Evolutionary conservation across 495 filamentous ascomycete species (phyloP).

Genomic region (Chaetomium cochliodes): DNA sequence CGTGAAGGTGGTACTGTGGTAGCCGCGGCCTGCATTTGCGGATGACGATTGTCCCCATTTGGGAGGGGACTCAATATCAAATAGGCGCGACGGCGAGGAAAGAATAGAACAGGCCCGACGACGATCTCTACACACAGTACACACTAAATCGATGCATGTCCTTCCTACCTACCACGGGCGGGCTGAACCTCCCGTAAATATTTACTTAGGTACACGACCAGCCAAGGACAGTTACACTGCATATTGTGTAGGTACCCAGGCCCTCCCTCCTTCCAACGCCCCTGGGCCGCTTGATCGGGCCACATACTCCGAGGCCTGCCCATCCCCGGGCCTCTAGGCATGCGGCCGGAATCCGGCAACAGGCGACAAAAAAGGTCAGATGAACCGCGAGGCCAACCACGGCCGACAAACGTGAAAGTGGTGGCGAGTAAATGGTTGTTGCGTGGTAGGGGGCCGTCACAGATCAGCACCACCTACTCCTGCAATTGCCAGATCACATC

Average conservation of each 20-base stretch:
- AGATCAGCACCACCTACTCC: not conserved
- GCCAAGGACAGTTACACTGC: not conserved
- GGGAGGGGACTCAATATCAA: not conserved
- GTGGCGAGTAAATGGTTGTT: not conserved
- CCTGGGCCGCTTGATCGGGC: not conserved
- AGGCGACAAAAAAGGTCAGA: not conserved
- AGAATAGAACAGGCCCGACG: constrained; percentile 4
- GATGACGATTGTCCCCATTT: not conserved
- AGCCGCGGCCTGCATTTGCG: not conserved
- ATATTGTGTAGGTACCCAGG: not conserved
- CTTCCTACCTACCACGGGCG: not conserved
- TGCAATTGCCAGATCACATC: no score
- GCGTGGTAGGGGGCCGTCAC: not conserved
- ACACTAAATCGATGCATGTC: not conserved
- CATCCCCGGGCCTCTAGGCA: not conserved
- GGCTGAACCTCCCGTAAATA: not conserved
- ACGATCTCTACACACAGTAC: not conserved
- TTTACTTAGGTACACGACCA: not conserved
- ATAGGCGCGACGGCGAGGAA: not conserved
- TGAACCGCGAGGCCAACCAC: not conserved
- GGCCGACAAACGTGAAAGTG: no score
- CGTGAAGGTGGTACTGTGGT: no score
- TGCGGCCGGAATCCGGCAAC: not conserved
- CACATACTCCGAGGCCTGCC: not conserved
- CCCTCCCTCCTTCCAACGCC: not conserved